These are phyloP conservation scores for Geotrichum fermentans DNA, from an alignment of 1,139 yeast genomes.

Conservation along the genomic window DNA sequence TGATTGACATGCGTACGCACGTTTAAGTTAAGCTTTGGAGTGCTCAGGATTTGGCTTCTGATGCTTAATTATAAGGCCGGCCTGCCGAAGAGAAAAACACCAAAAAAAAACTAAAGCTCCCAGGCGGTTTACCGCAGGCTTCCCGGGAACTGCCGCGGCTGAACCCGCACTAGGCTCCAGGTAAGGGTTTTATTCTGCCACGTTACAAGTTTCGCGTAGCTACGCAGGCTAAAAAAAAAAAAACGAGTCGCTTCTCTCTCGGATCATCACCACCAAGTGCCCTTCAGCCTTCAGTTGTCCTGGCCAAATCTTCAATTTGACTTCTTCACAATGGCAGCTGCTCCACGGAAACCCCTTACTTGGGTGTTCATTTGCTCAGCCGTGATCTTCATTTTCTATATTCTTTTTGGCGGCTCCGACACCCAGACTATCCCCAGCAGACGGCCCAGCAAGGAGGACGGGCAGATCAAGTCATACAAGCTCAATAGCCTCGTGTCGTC, in stretches of 20 bases:
- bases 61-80: too few species aligned
- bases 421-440: constrained; percentile 2
- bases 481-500: constrained; percentile 70
- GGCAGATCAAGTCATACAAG: constrained; percentile 66
- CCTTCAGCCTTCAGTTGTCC: not conserved
- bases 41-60: too few species aligned
- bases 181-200: too few species aligned
- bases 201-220: not conserved
- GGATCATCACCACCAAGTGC: not conserved
- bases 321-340: constrained; percentile 2
- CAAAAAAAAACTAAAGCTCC: too few species aligned
- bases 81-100: too few species aligned
- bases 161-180: too few species aligned
- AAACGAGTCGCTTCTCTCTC: not conserved
- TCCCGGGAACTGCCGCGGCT: too few species aligned
- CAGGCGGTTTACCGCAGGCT: too few species aligned
- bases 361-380: not conserved
- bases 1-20: too few species aligned
- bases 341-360: constrained; percentile 4
- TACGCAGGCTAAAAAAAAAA: not conserved
- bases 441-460: constrained; percentile 4
- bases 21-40: too few species aligned
- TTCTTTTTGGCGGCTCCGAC: constrained; percentile 7
- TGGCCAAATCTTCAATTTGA: not conserved
- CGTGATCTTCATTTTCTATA: not conserved